Percentiles rank a stretch among this genome's conserved stretches.
Conservation (phyloP, 2,329 filamentous ascomycete genomes). For the Gyromitra esculenta region DNA sequence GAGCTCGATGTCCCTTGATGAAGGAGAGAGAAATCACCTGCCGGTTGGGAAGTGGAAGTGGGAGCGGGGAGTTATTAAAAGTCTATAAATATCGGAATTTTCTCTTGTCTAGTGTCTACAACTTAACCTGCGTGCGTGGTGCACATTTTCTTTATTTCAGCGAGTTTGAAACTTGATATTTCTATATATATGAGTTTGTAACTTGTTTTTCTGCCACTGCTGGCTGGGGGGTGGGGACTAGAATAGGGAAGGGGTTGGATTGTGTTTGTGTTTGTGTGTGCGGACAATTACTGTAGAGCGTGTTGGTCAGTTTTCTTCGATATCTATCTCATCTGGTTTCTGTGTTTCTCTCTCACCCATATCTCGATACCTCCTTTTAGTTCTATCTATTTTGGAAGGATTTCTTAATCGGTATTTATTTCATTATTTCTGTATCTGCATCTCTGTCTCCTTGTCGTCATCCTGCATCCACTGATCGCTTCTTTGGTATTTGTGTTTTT, state of each 20-base stretch:
- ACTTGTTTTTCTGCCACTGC: slow-evolving; percentile 39
- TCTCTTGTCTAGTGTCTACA: slow-evolving; percentile 37
- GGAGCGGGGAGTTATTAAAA: slow-evolving; percentile 36
- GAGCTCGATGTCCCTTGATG: slow-evolving; percentile 49
- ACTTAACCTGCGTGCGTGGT: slow-evolving; percentile 21
- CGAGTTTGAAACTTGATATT: slow-evolving; percentile 50
- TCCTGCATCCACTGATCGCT: slow-evolving; percentile 6
- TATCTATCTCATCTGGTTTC: slow-evolving; percentile 27
- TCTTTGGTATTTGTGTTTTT: slow-evolving; percentile 10
- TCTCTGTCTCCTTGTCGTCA: background rate
- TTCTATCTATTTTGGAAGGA: slow-evolving; percentile 46
- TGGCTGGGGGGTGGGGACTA: slow-evolving; percentile 12
- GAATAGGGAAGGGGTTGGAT: slow-evolving; percentile 5
- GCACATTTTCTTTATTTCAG: slow-evolving; percentile 45
- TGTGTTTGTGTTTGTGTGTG: slow-evolving; percentile 13
- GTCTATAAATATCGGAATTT: slow-evolving; percentile 40
- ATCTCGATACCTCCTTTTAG: slow-evolving; percentile 44
- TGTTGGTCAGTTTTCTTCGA: slow-evolving; percentile 32
- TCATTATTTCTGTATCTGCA: background rate
- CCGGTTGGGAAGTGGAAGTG: slow-evolving; percentile 20
- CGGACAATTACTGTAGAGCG: slow-evolving; percentile 39
- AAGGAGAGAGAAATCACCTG: slow-evolving; percentile 35
- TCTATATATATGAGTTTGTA: slow-evolving; percentile 49
- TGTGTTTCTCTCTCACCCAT: slow-evolving; percentile 7
- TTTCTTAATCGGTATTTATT: slow-evolving; percentile 29